Base-by-base conservation (phyloP, 495 filamentous ascomycete species). In the Neurospora sp. region DNA sequence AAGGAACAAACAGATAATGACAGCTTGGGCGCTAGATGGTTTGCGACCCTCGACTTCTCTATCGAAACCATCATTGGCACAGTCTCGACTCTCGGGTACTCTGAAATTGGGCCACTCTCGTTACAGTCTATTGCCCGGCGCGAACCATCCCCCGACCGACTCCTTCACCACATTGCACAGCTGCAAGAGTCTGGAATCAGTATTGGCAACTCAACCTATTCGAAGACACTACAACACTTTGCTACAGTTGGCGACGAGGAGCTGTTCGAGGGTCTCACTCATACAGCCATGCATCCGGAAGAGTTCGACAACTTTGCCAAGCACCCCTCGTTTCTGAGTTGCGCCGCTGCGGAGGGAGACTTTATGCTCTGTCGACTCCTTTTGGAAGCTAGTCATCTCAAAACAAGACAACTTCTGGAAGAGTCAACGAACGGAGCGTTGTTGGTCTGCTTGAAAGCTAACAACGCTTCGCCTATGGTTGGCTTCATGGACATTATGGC, bases 261-360 rank as follows among this genome's bases (percentile, higher is more conserved):
- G 5, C 79, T 91, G 69, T 83, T 94, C 12, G 79, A 85, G 14
- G 84, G 87, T 72, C 76, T 96, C 3, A 76, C 95, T 2, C 75
- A 84, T 31, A 90, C 88, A 69, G 92, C 95, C 76, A 88, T 93
- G 61, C 92, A 96, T 79, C 91, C 91, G 0, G 91, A 94, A 73
- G 84, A 87, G 5, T 88, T 92, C 35, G 92, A 93, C 71, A 89
- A 97, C 78, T 68, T 68, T 1, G 48, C 82, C 1, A 75, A 89
- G 3, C 92, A 92, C 76, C 86, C 90, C 10, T 69, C 31, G 2
- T 74, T 82, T 27, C 31, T 82, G 18, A 61, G 73, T 8, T 75
- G 77, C 6, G 76, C 79, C 4, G 68, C 74, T 3, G 69, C 70
- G 3, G 71, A 74, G 12, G 75, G 76, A 7, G 81, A 82, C 53